Conservation (phyloP, 1,139 yeast genomes). For the Spathaspora sp. region DNA sequence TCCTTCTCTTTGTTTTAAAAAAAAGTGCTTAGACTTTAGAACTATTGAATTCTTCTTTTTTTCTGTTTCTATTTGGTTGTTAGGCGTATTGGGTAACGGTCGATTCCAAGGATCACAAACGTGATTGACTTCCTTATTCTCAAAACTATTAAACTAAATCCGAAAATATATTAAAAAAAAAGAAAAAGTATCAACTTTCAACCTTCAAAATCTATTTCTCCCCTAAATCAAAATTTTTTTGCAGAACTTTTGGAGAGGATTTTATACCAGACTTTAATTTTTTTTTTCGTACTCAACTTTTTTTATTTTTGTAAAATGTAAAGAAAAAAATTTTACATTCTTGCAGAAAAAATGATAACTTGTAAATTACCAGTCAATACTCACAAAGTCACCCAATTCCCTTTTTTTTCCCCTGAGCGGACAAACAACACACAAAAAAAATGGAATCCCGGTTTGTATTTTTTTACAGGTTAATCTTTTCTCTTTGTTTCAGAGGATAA, state of each 20-base stretch:
- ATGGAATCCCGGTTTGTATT: neutral
- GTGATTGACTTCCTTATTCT: neutral
- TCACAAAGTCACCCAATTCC: neutral
- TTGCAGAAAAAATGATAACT: neutral
- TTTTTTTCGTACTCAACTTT: neutral
- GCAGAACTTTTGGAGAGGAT: neutral
- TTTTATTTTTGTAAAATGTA: neutral
- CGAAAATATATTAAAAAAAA: neutral
- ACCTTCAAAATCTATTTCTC: neutral
- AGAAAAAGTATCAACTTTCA: neutral
- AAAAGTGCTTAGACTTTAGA: neutral
- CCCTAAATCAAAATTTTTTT: neutral
- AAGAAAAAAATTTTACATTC: neutral
- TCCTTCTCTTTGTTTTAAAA: neutral
- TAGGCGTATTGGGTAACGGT: neutral
- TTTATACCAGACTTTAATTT: neutral
- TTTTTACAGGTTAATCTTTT: neutral
- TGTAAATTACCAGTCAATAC: neutral
- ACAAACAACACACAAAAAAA: too few relatives aligned
- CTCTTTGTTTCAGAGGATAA: neutral
- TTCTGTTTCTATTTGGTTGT: neutral
- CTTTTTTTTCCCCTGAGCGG: neutral
- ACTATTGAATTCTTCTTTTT: neutral
- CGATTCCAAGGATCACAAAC: slow-evolving; percentile 1
- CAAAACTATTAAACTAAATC: neutral